These are phyloP conservation scores for Pseudoneurospora amorphoporcata DNA, from an alignment of 495 filamentous ascomycete genomes.

Conservation along the genomic window DNA sequence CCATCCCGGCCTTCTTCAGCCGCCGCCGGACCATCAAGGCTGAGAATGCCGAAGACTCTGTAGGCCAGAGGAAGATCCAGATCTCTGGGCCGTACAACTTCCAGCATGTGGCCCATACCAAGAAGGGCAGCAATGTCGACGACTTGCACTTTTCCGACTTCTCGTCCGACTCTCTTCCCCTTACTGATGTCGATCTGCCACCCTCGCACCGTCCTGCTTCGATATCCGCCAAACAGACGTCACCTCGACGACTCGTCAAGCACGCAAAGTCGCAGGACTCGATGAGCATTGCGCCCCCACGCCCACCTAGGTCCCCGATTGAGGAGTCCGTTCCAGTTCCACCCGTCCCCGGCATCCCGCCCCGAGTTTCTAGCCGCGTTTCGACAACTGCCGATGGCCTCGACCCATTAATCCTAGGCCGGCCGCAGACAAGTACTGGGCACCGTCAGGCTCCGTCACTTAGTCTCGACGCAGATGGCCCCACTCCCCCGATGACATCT, in stretches of 20 bases:
- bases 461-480: constrained; percentile 13
- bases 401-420: constrained; percentile 25
- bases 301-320: constrained; percentile 37
- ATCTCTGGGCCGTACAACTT: constrained; percentile 87
- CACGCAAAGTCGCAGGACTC: constrained; percentile 39
- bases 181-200: constrained; percentile 19
- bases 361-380: constrained; percentile 39
- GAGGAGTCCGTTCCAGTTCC: constrained; percentile 20
- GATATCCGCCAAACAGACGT: constrained; percentile 11
- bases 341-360: constrained; percentile 23
- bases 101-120: constrained; percentile 74
- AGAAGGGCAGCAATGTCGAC: constrained; percentile 52
- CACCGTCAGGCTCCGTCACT: constrained; percentile 33
- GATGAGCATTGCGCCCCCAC: constrained; percentile 33
- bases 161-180: constrained; percentile 41
- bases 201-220: constrained; percentile 12
- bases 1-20: constrained; percentile 32
- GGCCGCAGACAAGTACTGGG: constrained; percentile 27
- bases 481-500: constrained; percentile 19
- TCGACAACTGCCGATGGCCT: constrained; percentile 34
- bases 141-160: constrained; percentile 56
- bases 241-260: constrained; percentile 26
- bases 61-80: constrained; percentile 26
- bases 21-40: constrained; percentile 28
- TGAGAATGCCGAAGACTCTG: constrained; percentile 18